Conservation (phyloP, 1,139 yeast genomes). For the Eremothecium gossypii region DNA sequence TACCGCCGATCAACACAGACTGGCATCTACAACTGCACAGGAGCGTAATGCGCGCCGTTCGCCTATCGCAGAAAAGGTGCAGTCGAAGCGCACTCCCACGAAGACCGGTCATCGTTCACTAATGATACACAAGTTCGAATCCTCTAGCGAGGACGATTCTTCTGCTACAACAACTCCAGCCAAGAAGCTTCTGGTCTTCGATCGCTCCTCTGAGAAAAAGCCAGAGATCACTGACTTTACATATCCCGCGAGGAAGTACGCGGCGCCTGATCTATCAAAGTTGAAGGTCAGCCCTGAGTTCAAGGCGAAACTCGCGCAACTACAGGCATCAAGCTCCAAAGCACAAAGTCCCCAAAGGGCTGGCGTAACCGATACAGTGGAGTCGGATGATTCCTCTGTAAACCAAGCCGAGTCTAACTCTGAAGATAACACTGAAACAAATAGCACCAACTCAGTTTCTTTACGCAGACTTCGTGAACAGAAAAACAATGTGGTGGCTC, state of each 20-base stretch:
- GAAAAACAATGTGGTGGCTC: too few species aligned
- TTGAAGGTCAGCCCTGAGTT: slow-evolving; percentile 23
- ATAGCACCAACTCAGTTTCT: too few species aligned
- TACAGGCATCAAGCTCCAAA: too few species aligned
- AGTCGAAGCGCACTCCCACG: slow-evolving; percentile 15
- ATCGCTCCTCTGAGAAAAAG: neutral
- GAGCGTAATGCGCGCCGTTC: slow-evolving; percentile 7
- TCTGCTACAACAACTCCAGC: neutral
- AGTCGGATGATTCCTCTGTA: too few species aligned
- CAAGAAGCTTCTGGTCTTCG: slow-evolving; percentile 3
- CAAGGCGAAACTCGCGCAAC: slow-evolving; percentile 11
- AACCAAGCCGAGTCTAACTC: too few species aligned
- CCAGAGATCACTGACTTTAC: neutral
- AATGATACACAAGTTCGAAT: slow-evolving; percentile 18
- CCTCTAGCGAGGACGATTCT: slow-evolving; percentile 9
- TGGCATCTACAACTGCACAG: neutral
- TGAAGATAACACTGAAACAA: too few species aligned
- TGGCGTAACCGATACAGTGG: too few species aligned
- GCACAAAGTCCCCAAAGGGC: too few species aligned
- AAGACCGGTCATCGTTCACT: slow-evolving; percentile 18
- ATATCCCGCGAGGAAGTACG: slow-evolving; percentile 1
- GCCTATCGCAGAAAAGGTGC: slow-evolving; percentile 19
- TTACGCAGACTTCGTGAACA: too few species aligned
- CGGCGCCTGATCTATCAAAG: slow-evolving; percentile 26
- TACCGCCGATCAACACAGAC: slow-evolving; percentile 3